Percentiles rank a stretch among this genome's conserved stretches.
phyloP scores from a whole-genome alignment of 2,329 filamentous ascomycete genomes.

The Trichoderma guizhouense region DNA sequence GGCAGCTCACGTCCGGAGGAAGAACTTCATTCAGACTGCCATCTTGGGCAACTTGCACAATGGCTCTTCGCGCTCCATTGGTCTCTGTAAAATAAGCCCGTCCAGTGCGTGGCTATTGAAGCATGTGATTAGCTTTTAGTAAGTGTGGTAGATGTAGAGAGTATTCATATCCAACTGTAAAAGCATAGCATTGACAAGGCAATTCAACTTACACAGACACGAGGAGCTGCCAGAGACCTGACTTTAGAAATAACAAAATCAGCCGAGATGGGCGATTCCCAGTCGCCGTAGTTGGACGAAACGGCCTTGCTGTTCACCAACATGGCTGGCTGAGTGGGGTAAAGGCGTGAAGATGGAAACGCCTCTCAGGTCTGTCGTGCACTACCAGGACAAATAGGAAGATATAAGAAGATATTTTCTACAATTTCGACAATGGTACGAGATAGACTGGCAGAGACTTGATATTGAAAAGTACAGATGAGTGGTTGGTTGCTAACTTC shows the following conservation, averaged over 20 bases:
- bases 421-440: not conserved
- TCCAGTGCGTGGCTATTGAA: slow-evolving; percentile 27
- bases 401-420: not conserved
- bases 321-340: not conserved
- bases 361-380: not conserved
- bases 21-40: slow-evolving; percentile 38
- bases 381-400: not conserved
- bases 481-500: not conserved
- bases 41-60: slow-evolving; percentile 40
- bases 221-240: slow-evolving; percentile 32
- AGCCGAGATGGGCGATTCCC: slow-evolving; percentile 38
- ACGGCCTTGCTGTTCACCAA: slow-evolving; percentile 30
- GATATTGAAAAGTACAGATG: not conserved
- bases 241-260: slow-evolving; percentile 37
- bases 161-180: not conserved
- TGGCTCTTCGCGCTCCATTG: slow-evolving; percentile 40
- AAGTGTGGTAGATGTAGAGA: not conserved
- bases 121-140: not conserved
- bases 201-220: slow-evolving; percentile 32
- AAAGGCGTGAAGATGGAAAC: not conserved
- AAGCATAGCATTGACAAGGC: not conserved
- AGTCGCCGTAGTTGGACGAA: slow-evolving; percentile 35
- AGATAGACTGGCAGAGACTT: not conserved
- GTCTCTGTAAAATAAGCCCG: slow-evolving; percentile 39
- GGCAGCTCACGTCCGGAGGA: slow-evolving; percentile 41